A percentile compares a stretch with the other conserved stretches of the same genome.
phyloP scores from a whole-genome alignment of 495 filamentous ascomycete genomes.

The Lineolata rhizophorae region DNA sequence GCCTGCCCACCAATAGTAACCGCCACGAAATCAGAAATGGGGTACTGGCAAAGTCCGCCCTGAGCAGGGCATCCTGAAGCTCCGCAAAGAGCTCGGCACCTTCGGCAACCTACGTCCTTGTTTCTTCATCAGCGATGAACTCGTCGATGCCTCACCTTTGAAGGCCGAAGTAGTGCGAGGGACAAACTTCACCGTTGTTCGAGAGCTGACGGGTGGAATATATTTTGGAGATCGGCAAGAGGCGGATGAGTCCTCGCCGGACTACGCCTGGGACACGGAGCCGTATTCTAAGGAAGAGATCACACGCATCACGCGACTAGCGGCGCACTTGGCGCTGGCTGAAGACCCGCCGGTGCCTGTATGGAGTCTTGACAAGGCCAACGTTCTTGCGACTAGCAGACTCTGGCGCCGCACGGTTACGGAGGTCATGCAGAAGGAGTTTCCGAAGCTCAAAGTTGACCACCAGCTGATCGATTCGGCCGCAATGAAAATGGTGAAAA shows the following conservation, averaged over 20 bases:
- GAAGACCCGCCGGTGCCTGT: conserved; percentile 63
- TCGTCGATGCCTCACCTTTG: conserved; percentile 73
- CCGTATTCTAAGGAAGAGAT: conserved; percentile 75
- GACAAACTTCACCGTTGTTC: conserved; percentile 84
- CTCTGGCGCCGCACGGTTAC: conserved; percentile 79
- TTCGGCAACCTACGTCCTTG: conserved; percentile 97
- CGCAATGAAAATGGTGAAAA: conserved; percentile 95
- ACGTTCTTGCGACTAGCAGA: conserved; percentile 76
- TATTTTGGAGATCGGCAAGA: conserved; percentile 93
- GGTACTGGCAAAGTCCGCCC: conserved; percentile 75
- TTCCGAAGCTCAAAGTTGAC: conserved; percentile 60
- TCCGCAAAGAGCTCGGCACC: conserved; percentile 83
- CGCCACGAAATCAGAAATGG: conserved; percentile 46
- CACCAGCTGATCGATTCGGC: conserved; percentile 93
- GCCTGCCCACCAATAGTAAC: conserved; percentile 2
- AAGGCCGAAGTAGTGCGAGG: conserved; percentile 71
- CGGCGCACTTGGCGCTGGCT: conserved; percentile 60
- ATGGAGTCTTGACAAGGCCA: conserved; percentile 89
- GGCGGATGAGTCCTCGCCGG: conserved; percentile 41
- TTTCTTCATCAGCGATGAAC: conserved; percentile 80
- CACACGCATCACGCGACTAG: conserved; percentile 70
- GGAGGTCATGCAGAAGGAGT: conserved; percentile 68
- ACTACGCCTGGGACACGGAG: conserved; percentile 70
- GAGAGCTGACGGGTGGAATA: conserved; percentile 86
- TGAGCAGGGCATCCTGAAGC: conserved; percentile 80